Percentiles rank a stretch among this genome's conserved stretches.
phyloP scores from a whole-genome alignment of 2,329 filamentous ascomycete species.

The Blumeria hordei region DNA sequence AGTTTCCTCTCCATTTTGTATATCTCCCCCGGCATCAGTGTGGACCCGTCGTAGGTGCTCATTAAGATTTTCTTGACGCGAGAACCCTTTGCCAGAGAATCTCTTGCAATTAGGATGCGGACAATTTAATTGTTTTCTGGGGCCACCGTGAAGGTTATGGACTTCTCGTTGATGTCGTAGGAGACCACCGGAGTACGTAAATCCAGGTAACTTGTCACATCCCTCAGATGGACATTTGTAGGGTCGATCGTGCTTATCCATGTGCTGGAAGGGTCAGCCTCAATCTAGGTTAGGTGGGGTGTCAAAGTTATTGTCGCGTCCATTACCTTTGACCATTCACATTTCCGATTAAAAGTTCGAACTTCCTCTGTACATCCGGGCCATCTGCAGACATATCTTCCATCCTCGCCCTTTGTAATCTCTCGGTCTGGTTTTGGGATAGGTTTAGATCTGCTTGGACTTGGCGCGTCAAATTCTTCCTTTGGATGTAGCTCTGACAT shows the following conservation, averaged over 20 bases:
- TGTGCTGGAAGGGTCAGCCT: constrained; percentile 34
- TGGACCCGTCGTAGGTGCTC: constrained; percentile 88
- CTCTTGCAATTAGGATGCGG: constrained; percentile 74
- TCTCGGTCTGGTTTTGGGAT: constrained; percentile 34
- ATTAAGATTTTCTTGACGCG: constrained; percentile 77
- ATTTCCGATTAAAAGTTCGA: constrained; percentile 53
- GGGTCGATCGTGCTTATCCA: constrained; percentile 91
- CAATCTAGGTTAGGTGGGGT: background rate
- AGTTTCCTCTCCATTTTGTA: constrained; percentile 18
- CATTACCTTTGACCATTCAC: constrained; percentile 60
- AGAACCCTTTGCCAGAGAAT: constrained; percentile 71
- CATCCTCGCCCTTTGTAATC: constrained; percentile 37
- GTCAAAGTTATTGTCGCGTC: background rate
- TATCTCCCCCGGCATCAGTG: constrained; percentile 20
- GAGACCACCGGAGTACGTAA: constrained; percentile 83
- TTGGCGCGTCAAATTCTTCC: constrained; percentile 11
- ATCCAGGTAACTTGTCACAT: constrained; percentile 78
- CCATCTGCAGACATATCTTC: constrained; percentile 55
- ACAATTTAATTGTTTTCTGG: constrained; percentile 70
- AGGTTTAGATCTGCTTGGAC: constrained; percentile 19
- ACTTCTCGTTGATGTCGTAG: constrained; percentile 82
- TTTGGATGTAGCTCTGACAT: constrained; percentile 12
- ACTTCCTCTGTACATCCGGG: constrained; percentile 40
- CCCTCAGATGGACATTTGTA: constrained; percentile 66
- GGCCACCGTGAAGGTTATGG: constrained; percentile 47